Evolutionary conservation across 192 early-diverging fungal genomes (phyloP), one percentile per base, ranked within the genome.

Genomic region (Coemansia sp.): DNA sequence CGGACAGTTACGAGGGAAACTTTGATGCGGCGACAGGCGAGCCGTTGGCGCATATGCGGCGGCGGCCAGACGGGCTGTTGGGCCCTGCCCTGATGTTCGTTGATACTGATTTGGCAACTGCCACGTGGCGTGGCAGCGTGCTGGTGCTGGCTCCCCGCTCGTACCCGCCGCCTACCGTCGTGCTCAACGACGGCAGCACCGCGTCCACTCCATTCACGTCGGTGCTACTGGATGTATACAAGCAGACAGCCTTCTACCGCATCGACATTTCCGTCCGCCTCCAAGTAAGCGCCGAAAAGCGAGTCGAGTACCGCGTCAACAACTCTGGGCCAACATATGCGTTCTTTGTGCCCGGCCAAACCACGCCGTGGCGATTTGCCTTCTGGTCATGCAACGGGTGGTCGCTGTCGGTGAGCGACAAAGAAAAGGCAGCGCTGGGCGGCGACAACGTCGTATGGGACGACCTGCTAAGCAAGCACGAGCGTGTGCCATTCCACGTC

Each of bases 311-410:
- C 60, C 53, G 65, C 37, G 50, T 84, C 27, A 80, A 81, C 69
- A 70, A 84, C 71, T 57, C 58, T 27, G 70, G 83, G 3, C 66
- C 83, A 2, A 58, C 70, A 39, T 80, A 86, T 65, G 55, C 41
- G 60, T 83, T 87, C 81, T 62, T 72, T 69, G 63, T 85, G 43
- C 80, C 84, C 4, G 70, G 78, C 57, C 61, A 73, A 48, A 37
- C 73, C 47, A 79, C 85, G 58, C 76, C 85, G 8, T 87, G 86
- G 82, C 82, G 87, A 7, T 89, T 86, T 66, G 82, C 82, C 64
- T 90, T 90, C 66, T 84, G 84, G 72, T 86, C 84, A 27, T 90
- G 89, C 73, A 90, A 90, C 62, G 89, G 89, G 7, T 90, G 86
- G 69, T 89, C 88, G 11, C 82, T 85, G 35, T 75, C 70, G 23